Conservation (phyloP, 2,329 filamentous ascomycete species). For the Drechslerella coelobrocha region DNA sequence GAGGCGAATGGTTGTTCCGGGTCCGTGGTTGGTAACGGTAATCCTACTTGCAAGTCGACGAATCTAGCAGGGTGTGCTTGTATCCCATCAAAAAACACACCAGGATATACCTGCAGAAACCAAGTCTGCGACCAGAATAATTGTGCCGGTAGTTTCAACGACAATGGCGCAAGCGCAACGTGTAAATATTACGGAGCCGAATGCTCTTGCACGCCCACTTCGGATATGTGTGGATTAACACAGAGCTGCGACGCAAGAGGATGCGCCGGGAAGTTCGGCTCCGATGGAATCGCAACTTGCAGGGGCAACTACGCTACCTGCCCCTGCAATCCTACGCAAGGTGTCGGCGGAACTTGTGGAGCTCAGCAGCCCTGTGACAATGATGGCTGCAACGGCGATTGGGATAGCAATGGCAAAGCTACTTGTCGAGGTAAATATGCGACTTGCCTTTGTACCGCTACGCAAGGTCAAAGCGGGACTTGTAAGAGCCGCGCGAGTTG, state of each 20-base stretch:
- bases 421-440: slow-evolving; percentile 23
- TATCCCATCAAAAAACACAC: slow-evolving; percentile 20
- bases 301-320: slow-evolving; percentile 13
- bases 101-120: slow-evolving; percentile 10
- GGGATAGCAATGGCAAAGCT: slow-evolving; percentile 10
- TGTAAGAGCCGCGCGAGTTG: slow-evolving; percentile 11
- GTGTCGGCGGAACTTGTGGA: slow-evolving; percentile 25
- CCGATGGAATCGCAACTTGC: slow-evolving; percentile 17
- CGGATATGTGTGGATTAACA: slow-evolving; percentile 20
- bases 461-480: slow-evolving; percentile 3
- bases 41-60: slow-evolving; percentile 30
- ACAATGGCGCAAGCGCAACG: slow-evolving; percentile 16
- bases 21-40: slow-evolving; percentile 14
- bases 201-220: slow-evolving; percentile 21
- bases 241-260: slow-evolving; percentile 16
- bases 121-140: slow-evolving; percentile 14
- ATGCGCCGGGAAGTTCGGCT: slow-evolving; percentile 22
- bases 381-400: slow-evolving; percentile 6
- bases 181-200: slow-evolving; percentile 29
- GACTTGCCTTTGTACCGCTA: slow-evolving; percentile 14
- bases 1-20: slow-evolving; percentile 18
- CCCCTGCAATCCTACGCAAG: slow-evolving; percentile 16
- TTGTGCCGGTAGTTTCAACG: slow-evolving; percentile 28
- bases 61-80: slow-evolving; percentile 15
- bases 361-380: slow-evolving; percentile 6